Conservation (phyloP, 2,329 filamentous ascomycete genomes). For the Fusarium xyrophilum region DNA sequence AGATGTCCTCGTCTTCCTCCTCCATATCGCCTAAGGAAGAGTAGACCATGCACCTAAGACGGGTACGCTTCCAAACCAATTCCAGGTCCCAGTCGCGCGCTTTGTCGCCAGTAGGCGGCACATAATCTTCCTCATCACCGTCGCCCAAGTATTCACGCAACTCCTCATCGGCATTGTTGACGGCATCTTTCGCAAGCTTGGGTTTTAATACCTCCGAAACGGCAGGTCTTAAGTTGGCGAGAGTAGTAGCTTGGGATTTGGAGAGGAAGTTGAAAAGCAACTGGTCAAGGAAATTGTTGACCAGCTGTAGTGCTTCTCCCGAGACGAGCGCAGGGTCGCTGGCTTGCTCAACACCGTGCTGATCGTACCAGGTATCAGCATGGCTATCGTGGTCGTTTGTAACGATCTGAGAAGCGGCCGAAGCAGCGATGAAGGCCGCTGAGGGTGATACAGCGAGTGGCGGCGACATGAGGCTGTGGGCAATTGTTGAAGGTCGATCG, state of each 20-base stretch:
- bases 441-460: slow-evolving; percentile 74
- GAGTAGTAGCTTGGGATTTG: slow-evolving; percentile 76
- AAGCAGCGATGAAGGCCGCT: slow-evolving; percentile 85
- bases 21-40: slow-evolving; percentile 96
- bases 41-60: slow-evolving; percentile 97
- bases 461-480: slow-evolving; percentile 67
- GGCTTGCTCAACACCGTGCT: slow-evolving; percentile 69
- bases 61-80: slow-evolving; percentile 89
- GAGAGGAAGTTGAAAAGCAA: slow-evolving; percentile 90
- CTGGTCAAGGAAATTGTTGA: slow-evolving; percentile 94
- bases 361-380: slow-evolving; percentile 72
- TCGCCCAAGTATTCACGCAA: slow-evolving; percentile 85
- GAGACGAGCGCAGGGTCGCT: slow-evolving; percentile 77
- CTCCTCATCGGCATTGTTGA: slow-evolving; percentile 84
- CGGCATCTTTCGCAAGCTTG: slow-evolving; percentile 83
- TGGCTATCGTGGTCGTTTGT: slow-evolving; percentile 85
- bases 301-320: slow-evolving; percentile 72
- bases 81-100: slow-evolving; percentile 84
- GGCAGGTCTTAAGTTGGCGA: slow-evolving; percentile 78
- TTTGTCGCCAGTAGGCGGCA: slow-evolving; percentile 58
- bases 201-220: slow-evolving; percentile 88
- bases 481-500: slow-evolving; percentile 69
- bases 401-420: slow-evolving; percentile 89
- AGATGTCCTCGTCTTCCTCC: slow-evolving; percentile 93
- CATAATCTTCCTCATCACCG: slow-evolving; percentile 75